Evolutionary conservation across 176 grass and related monocot species (phyloP), one percentile per base, ranked within the genome.

Genomic region (Tillandsia fasciculata): DNA sequence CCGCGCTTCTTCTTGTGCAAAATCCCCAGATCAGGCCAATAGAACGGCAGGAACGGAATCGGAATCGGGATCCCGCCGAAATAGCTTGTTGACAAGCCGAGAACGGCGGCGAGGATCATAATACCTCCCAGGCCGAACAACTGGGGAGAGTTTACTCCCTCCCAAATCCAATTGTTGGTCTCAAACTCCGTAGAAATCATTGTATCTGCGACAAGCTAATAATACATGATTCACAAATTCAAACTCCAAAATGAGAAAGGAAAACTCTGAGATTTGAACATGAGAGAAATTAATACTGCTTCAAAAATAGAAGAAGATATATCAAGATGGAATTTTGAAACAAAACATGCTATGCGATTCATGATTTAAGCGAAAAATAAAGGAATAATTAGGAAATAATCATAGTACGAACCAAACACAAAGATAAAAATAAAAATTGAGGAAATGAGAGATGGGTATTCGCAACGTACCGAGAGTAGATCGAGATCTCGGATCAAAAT

Each of bases 41-140:
- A 89, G 76, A 76, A 92, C 0, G 85, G 81, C 63, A 65, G 71
- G 68, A 88, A 87, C 3, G 91, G 91, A 27, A 84, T 79, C 24
- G 24, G 24, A 1, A 24, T 24, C 24, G 83, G 83, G 8, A 90
- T 87, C 63, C 86, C 90, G 15, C 86, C 82, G 72, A 95, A 90
- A 80, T 87, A 95, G 22, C 87, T 78, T 12, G 87, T 90, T 0
- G 90, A 95, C 14, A 95, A 81, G 50, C 82, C 72, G 57, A 95
- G 77, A 70, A 95, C 87, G 64, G 81, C 81, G 3, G 82, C 71
- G 29, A 87, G 89, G 61, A 95, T 50, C 72, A 95, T 74, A 70
- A 95, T 87, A 75, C 90, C 90, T 64, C 90, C 90, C 64, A 95
- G 78, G 52, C 90, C 87, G 71, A 95, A 79, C 72, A 95, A 56